A percentile compares a stretch with the other conserved stretches of the same genome.
phyloP scores from a whole-genome alignment of 495 filamentous ascomycete species.

The Trichocladium antarcticum region DNA sequence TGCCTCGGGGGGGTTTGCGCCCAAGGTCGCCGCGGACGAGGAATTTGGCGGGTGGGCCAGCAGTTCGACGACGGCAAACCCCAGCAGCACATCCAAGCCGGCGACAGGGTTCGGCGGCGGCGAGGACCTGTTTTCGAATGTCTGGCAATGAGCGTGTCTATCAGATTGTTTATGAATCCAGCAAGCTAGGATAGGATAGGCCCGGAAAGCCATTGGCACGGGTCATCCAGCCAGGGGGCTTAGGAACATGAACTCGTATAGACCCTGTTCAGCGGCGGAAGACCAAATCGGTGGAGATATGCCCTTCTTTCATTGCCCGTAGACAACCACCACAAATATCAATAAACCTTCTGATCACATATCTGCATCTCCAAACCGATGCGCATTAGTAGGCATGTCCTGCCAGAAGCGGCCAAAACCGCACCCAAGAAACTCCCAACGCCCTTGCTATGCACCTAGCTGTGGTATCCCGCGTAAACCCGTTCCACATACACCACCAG shows the following conservation, averaged over 20 bases:
- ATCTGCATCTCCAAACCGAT: no score
- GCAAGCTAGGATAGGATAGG: not conserved
- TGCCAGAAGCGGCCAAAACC: no score
- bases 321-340: not conserved
- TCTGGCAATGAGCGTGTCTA: slow-evolving; percentile 55
- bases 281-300: not conserved
- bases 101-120: slow-evolving; percentile 49
- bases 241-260: not conserved
- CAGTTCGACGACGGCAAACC: slow-evolving; percentile 36
- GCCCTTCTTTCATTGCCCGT: not conserved
- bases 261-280: not conserved
- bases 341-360: not conserved
- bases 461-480: not conserved
- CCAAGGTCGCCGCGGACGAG: slow-evolving; percentile 69
- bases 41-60: slow-evolving; percentile 92
- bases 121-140: slow-evolving; percentile 89
- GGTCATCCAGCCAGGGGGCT: no score
- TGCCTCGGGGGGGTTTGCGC: slow-evolving; percentile 41
- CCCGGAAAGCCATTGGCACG: not conserved
- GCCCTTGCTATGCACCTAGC: slow-evolving; percentile 20
- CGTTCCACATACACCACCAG: not conserved
- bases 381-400: no score
- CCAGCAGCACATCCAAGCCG: slow-evolving; percentile 27
- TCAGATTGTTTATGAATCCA: not conserved
- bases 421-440: slow-evolving; percentile 1